Percentiles rank a stretch among this genome's conserved stretches.
phyloP scores from a whole-genome alignment of 805 yeast genomes.

The Sugiyamaella boreocaroliniensis region DNA sequence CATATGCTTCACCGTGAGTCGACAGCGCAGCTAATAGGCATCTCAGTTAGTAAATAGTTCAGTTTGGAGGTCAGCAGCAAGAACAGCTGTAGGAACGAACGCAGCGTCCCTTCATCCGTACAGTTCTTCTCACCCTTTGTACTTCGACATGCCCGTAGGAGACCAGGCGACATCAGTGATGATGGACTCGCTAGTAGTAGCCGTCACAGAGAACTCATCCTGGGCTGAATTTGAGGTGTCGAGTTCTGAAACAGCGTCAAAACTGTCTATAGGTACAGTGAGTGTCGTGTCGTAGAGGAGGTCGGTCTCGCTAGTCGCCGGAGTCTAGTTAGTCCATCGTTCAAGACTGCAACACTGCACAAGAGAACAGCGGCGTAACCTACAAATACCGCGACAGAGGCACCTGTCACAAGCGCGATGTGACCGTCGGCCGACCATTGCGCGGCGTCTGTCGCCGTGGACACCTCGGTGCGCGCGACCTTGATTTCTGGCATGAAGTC shows the following conservation, averaged over 20 bases:
- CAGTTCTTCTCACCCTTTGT: conserved; percentile 1
- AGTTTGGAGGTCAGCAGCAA: no score
- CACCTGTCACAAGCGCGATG: conserved; percentile 14
- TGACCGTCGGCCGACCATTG: conserved; percentile 23
- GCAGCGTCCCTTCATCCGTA: background rate
- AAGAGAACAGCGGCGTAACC: background rate
- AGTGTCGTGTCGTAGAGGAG: background rate
- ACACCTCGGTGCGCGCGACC: conserved; percentile 1
- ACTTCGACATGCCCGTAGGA: conserved; percentile 16
- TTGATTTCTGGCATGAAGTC: conserved; percentile 1
- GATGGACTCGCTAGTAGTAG: conserved; percentile 9
- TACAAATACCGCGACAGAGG: conserved; percentile 13
- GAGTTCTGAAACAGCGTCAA: background rate
- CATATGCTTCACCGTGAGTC: conserved; percentile 12
- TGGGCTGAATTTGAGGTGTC: conserved; percentile 1
- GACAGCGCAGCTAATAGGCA: conserved; percentile 13
- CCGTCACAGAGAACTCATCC: conserved; percentile 10
- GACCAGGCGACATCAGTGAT: conserved; percentile 20
- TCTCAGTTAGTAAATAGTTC: background rate
- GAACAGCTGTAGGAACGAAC: background rate
- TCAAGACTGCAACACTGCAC: background rate
- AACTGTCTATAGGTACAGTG: background rate
- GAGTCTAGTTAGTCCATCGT: background rate
- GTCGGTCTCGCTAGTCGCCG: background rate
- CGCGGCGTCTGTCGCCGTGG: conserved; percentile 13